phyloP scores from a whole-genome alignment of 2,329 filamentous ascomycete species.

The Paradendryphiella salina region DNA sequence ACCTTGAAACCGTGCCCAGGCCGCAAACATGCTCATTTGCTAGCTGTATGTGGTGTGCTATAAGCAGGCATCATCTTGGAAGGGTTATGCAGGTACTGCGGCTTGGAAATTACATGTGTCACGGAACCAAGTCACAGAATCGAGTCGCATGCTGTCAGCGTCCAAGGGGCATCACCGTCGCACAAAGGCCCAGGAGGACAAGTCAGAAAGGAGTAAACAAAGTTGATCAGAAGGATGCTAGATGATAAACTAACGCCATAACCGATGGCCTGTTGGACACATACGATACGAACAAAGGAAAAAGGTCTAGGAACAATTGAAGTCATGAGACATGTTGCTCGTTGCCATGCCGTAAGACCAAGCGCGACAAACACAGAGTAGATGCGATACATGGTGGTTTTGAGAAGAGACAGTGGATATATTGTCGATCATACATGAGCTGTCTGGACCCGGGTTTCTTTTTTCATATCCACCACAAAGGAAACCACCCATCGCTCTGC shows the following conservation, averaged over 20 bases:
- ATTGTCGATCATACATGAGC: slow-evolving; percentile 28
- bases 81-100: too few relatives aligned
- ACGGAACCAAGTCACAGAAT: too few relatives aligned
- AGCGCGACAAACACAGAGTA: neutral
- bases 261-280: neutral
- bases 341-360: neutral
- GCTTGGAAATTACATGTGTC: too few relatives aligned
- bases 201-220: neutral
- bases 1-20: too few relatives aligned
- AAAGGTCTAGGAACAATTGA: slow-evolving; percentile 10
- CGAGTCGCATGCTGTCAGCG: too few relatives aligned
- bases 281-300: slow-evolving; percentile 15
- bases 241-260: neutral
- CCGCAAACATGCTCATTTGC: too few relatives aligned
- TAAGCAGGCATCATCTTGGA: too few relatives aligned
- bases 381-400: neutral
- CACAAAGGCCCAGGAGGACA: too few relatives aligned
- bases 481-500: slow-evolving; percentile 20
- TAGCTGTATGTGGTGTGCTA: too few relatives aligned
- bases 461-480: slow-evolving; percentile 21
- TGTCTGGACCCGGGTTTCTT: slow-evolving; percentile 10
- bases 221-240: neutral
- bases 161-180: too few relatives aligned
- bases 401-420: slow-evolving; percentile 25
- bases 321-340: slow-evolving; percentile 4